Percentiles rank a stretch among this genome's conserved stretches.
phyloP scores from a whole-genome alignment of 306 rosid genomes.

The Vachellia pachyceras region DNA sequence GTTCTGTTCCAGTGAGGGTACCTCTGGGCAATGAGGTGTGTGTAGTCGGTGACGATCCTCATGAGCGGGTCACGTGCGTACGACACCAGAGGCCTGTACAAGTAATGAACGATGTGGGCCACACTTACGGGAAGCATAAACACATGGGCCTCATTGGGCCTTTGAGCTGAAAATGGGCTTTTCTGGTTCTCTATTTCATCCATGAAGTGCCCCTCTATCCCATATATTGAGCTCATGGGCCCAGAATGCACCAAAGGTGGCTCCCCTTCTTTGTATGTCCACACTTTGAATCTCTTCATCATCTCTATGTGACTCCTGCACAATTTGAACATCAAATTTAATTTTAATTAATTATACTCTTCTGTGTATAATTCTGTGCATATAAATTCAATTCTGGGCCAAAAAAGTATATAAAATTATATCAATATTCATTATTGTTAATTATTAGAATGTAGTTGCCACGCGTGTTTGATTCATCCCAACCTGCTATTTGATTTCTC shows the following conservation, averaged over 20 bases:
- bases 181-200: constrained; percentile 52
- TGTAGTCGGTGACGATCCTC: constrained; percentile 56
- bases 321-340: background rate
- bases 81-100: constrained; percentile 54
- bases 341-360: too few relatives aligned
- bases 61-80: constrained; percentile 51
- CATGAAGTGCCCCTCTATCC: constrained; percentile 75
- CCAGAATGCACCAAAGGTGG: constrained; percentile 65
- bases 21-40: constrained; percentile 46
- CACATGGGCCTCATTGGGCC: constrained; percentile 69
- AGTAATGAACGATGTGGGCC: constrained; percentile 44
- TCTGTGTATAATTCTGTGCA: too few relatives aligned
- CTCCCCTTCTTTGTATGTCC: constrained; percentile 84
- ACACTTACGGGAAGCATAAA: constrained; percentile 71
- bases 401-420: too few relatives aligned
- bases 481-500: too few relatives aligned
- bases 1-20: constrained; percentile 74
- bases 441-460: too few relatives aligned
- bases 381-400: too few relatives aligned
- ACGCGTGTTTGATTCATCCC: too few relatives aligned
- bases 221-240: constrained; percentile 62
- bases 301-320: constrained; percentile 81
- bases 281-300: constrained; percentile 73
- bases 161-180: constrained; percentile 57
- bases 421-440: too few relatives aligned